Evolutionary conservation across 352 stramenopile genomes (phyloP), one percentile per base, ranked within the genome.

Genomic region (Phytopythium mirpurense): DNA sequence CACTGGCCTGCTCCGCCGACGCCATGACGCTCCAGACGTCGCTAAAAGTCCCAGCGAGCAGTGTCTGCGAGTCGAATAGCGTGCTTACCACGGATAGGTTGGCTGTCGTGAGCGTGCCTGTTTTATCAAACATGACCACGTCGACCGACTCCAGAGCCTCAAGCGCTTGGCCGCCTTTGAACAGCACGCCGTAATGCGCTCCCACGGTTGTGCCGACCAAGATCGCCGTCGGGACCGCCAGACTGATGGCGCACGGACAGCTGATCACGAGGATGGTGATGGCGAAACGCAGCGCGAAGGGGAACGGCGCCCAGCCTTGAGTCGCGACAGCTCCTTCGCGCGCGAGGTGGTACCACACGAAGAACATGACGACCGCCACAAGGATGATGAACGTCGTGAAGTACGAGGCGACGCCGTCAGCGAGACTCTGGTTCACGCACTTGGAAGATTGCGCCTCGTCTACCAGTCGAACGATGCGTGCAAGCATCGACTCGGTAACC

Each of bases 51-150:
- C 36, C 47, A 52, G 55, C 19, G 1, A 58, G 27, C 5, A 47
- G 52, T 11, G 60, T 56, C 18, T 46, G 60, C 14, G 57, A 56
- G 18, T 67, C 54, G 32, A 67, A 67, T 53, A 54, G 7, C 16
- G 29, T 23, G 16, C 18, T 23, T 23, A 72, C 68, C 26, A 90
- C 68, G 0, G 72, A 60, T 44, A 88, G 63, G 7, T 75, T 71
- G 5, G 78, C 80, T 16, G 56, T 79, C 18, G 82, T 92, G 34
- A 90, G 74, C 10, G 82, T 92, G 6, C 82, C 82, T 1, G 82
- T 92, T 63, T 92, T 92, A 63, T 92, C 79, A 46, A 92, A 90
- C 48, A 92, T 70, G n/a, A 92, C 70, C 18, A 71, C 74, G 58
- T 88, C 68, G 36, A 89, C 72, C 29, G 79, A 52, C 36, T 85